Evolutionary conservation across 2,329 filamentous ascomycete species (phyloP).

Genomic region (Oidium heveae): DNA sequence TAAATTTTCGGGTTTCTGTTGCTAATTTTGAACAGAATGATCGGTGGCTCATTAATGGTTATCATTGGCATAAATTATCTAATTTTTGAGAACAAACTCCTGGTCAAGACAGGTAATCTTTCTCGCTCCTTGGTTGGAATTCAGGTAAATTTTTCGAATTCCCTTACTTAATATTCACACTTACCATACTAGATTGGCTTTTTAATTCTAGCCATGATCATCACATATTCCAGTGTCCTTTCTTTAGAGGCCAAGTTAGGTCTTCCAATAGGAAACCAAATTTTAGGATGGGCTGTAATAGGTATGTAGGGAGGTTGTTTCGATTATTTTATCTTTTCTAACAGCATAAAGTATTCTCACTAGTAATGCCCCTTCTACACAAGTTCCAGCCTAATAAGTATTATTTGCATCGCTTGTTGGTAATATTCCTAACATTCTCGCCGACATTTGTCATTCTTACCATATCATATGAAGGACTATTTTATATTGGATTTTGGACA

Average conservation of each 20-base stretch:
- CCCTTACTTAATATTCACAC: neutral
- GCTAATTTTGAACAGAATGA: conserved; percentile 23
- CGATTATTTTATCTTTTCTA: conserved; percentile 5
- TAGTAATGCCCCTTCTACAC: conserved; percentile 62
- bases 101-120: conserved; percentile 16
- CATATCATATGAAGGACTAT: conserved; percentile 90
- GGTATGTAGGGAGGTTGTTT: conserved; percentile 21
- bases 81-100: conserved; percentile 38
- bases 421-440: conserved; percentile 80
- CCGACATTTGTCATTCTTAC: conserved; percentile 89
- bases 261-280: conserved; percentile 65
- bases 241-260: conserved; percentile 70
- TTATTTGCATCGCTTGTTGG: conserved; percentile 69
- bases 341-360: conserved; percentile 31
- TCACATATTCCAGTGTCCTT: conserved; percentile 65
- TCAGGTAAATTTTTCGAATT: conserved; percentile 23
- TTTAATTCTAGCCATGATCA: conserved; percentile 53
- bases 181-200: conserved; percentile 33
- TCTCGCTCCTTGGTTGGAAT: conserved; percentile 36
- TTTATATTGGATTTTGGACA: conserved; percentile 73
- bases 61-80: conserved; percentile 54
- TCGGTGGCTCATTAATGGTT: conserved; percentile 59
- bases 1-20: neutral
- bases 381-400: conserved; percentile 56
- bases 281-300: conserved; percentile 61